Conservation (phyloP, 2,329 filamentous ascomycete genomes). For the Ceratocystis variospora region DNA sequence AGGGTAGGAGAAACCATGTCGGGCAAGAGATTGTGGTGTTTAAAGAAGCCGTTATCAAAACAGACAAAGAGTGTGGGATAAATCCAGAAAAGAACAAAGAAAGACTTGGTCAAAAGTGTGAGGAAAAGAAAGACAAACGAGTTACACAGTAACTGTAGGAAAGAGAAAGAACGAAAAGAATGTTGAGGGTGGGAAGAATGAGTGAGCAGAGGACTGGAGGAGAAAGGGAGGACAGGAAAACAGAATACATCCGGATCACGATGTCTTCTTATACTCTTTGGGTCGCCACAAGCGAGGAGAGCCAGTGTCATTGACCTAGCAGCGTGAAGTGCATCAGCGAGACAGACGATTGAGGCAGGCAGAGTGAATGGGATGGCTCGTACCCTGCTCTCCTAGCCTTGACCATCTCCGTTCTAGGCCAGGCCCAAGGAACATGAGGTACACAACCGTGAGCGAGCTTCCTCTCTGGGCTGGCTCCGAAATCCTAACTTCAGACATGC, state of each 20-base stretch:
- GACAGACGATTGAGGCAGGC: no score
- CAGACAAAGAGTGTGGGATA: background rate
- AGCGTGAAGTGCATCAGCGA: background rate
- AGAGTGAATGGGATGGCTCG: no score
- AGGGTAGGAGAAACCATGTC: constrained; percentile 20
- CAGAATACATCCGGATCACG: background rate
- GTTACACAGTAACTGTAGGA: constrained; percentile 5
- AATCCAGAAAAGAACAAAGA: constrained; percentile 7
- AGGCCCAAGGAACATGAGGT: background rate
- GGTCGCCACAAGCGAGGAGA: background rate
- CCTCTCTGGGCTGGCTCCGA: background rate
- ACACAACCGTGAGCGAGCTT: background rate
- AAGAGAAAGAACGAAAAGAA: background rate
- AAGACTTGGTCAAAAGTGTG: background rate
- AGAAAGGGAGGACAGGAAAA: constrained; percentile 2
- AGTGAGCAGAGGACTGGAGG: constrained; percentile 14
- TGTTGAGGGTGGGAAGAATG: background rate
- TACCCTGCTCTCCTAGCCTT: background rate
- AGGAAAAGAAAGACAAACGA: background rate
- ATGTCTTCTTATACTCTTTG: constrained; percentile 8
- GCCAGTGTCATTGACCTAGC: background rate
- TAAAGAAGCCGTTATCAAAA: constrained; percentile 11
- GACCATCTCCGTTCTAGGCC: background rate
- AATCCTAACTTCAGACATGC: background rate
- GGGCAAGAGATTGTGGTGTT: constrained; percentile 2